Evolutionary conservation across 208 protist species (phyloP), one percentile per base, ranked within the genome.

Genomic region (Crithidia acanthocephali): DNA sequence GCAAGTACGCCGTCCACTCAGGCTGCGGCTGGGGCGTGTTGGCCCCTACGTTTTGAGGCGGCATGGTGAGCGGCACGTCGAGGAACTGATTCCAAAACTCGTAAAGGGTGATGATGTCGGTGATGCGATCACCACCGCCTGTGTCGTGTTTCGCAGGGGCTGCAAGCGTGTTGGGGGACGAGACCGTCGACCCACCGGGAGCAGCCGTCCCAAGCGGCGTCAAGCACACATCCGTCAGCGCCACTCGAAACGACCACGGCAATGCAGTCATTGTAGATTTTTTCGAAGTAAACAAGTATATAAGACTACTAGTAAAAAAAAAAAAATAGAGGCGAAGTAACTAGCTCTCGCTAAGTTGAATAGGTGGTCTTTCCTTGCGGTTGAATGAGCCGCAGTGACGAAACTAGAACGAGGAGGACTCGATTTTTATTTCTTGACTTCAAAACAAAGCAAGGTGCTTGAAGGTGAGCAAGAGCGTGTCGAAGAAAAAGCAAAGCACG

Each of bases 191-290:
- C n/a, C n/a, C n/a, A n/a, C n/a, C n/a, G n/a, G n/a, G n/a, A n/a
- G n/a, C n/a, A n/a, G n/a, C n/a, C n/a, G n/a, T n/a, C 5, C 52
- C 28, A 3, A 28, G 2, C 32, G 57, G 30, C 4, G 52, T 23
- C 51, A 74, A 23, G 7, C 53, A 28, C 9, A 77, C 37, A 35
- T 67, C 30, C 37, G 55, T 61, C 20, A 77, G 40, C 28, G 63
- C 30, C 42, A 77, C 72, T 0, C 72, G 72, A 57, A 77, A 77
- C 10, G 57, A 64, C 63, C 67, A 77, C 28, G 64, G 28, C 56
- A 30, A 33, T 28, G 15, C 15, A 2, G n/a, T 9, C 22, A 56
- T 27, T 40, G 2, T 40, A 22, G 3, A 22, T 58, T 58, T 9
- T 16, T 18, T 33, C 52, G 48, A 18, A 27, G 23, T 15, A 48